These are phyloP conservation scores for Rhodotorula sp. DNA, from an alignment of 1,284 basidiomycete species.

Conservation along the genomic window DNA sequence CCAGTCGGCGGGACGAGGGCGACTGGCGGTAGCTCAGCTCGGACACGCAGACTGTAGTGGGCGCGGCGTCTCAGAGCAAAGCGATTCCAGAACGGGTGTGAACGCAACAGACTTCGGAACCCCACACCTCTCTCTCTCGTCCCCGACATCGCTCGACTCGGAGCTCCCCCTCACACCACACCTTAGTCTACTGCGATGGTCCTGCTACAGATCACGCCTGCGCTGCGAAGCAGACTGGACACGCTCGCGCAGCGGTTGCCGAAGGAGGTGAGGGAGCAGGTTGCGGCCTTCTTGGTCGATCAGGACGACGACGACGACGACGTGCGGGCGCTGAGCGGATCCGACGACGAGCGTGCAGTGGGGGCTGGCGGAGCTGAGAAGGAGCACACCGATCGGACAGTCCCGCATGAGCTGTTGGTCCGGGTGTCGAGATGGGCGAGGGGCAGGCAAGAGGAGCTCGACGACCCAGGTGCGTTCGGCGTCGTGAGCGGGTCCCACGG, in stretches of 20 bases:
- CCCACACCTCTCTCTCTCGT: too few species aligned
- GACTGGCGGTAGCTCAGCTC: too few species aligned
- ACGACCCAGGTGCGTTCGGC: conserved; percentile 3
- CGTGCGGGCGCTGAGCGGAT: neutral
- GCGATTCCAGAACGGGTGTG: too few species aligned
- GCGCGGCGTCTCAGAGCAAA: too few species aligned
- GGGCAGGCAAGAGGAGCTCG: neutral
- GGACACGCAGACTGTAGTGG: too few species aligned
- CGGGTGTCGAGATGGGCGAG: conserved; percentile 14
- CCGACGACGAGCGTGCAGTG: neutral
- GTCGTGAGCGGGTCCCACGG: too few species aligned
- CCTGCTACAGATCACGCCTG: conserved; percentile 9
- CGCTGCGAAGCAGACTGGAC: neutral
- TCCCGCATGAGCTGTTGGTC: conserved; percentile 23
- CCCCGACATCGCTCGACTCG: neutral
- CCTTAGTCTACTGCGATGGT: conserved; percentile 4
- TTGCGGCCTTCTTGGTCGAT: neutral
- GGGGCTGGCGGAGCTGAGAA: too few species aligned
- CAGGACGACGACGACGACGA: neutral
- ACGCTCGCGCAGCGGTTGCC: conserved; percentile 8
- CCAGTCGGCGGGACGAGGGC: too few species aligned
- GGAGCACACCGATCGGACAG: neutral
- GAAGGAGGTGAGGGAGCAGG: conserved; percentile 6
- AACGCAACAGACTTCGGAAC: too few species aligned
- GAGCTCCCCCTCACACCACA: too few species aligned